Conservation (phyloP, 2,329 filamentous ascomycete genomes). For the Alternaria gaisen region DNA sequence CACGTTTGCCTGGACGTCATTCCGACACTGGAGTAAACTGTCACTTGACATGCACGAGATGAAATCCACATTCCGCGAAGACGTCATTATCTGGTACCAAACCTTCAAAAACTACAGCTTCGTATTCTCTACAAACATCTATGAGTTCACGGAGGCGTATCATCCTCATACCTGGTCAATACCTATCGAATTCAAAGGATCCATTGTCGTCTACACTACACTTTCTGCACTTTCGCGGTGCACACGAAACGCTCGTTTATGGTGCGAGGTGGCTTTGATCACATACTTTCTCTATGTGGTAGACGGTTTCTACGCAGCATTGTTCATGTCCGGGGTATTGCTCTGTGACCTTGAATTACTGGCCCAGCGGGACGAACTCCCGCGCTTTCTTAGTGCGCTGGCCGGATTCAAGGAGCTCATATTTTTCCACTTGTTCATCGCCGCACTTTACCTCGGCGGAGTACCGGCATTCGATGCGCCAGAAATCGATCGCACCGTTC, state of each 20-base stretch:
- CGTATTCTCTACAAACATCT: conserved; percentile 67
- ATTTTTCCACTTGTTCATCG: conserved; percentile 54
- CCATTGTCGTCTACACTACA: conserved; percentile 68
- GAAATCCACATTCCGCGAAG: conserved; percentile 57
- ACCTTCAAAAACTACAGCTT: conserved; percentile 72
- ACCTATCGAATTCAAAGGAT: conserved; percentile 61
- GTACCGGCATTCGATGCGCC: conserved; percentile 61
- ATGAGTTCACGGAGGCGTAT: conserved; percentile 61
- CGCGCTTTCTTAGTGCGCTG: conserved; percentile 60
- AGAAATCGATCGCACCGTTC: conserved; percentile 51
- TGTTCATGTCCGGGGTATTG: conserved; percentile 50
- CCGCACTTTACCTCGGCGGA: conserved; percentile 67
- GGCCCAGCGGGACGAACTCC: conserved; percentile 36
- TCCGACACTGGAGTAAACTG: conserved; percentile 57
- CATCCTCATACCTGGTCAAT: conserved; percentile 51
- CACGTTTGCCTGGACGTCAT: conserved; percentile 63
- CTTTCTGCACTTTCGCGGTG: conserved; percentile 66
- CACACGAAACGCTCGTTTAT: conserved; percentile 63
- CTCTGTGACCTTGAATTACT: conserved; percentile 50
- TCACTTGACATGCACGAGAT: conserved; percentile 56
- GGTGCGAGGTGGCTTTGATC: conserved; percentile 62
- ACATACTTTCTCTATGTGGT: conserved; percentile 73
- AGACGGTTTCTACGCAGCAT: conserved; percentile 67
- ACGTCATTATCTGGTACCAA: conserved; percentile 40
- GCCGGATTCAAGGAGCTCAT: conserved; percentile 60